Evolutionary conservation across 345 rosid species (phyloP).

Genomic region (Isatis tinctoria): DNA sequence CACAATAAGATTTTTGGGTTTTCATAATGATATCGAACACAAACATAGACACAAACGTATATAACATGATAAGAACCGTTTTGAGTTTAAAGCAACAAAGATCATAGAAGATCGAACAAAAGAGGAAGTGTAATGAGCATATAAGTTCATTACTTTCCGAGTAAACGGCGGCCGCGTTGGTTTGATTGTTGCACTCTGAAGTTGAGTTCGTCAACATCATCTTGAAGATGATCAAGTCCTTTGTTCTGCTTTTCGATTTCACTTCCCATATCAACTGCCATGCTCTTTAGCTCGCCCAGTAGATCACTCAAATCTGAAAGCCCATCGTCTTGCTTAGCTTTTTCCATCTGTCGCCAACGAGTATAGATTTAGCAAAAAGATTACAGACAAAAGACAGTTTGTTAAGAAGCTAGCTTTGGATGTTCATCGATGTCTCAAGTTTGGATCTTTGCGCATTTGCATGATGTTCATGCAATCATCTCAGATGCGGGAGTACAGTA

Average conservation of each 20-base stretch:
- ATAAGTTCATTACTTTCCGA: conserved; percentile 53
- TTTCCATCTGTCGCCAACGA: conserved; percentile 53
- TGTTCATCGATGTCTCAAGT: not conserved
- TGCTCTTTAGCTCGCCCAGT: conserved; percentile 72
- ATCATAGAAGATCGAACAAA: not conserved
- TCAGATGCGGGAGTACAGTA: not conserved
- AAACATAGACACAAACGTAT: not conserved
- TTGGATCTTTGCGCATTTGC: not conserved
- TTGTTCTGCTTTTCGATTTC: conserved; percentile 80
- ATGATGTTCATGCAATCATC: not conserved
- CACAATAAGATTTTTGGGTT: not conserved
- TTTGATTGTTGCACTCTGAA: conserved; percentile 58
- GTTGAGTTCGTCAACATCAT: conserved; percentile 67
- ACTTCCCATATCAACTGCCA: conserved; percentile 92
- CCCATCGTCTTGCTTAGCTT: conserved; percentile 81
- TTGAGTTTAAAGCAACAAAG: not conserved
- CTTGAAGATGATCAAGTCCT: conserved; percentile 56
- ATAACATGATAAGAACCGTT: conserved; percentile 2
- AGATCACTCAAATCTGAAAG: conserved; percentile 75
- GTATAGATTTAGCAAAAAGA: not conserved
- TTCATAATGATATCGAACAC: not conserved
- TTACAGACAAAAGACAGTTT: not conserved
- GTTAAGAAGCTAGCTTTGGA: not conserved
- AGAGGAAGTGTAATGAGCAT: conserved; percentile 12
- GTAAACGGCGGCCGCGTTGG: conserved; percentile 62